Base-by-base conservation (phyloP, 2,329 filamentous ascomycete genomes). In the Alternaria rosae region DNA sequence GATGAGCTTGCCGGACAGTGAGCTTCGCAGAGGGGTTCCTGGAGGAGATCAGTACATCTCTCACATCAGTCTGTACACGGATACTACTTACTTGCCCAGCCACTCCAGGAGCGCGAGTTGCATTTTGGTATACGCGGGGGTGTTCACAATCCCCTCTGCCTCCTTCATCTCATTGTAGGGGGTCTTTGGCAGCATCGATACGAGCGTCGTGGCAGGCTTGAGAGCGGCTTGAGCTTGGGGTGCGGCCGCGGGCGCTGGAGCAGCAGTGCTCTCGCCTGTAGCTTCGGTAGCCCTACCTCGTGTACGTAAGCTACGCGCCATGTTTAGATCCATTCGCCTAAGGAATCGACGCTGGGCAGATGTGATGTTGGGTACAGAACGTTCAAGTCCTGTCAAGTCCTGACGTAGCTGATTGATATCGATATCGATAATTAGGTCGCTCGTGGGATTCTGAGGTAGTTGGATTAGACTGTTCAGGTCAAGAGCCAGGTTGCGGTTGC, bases 141-240 rank as follows among this genome's bases (percentile, higher is more conserved):
- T 60, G 28, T 54, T 57, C 8, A 63, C 51, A 3, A 62, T 66
- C 5, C 57, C 61, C 3, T 68, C 51, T 13, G 60, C 56, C 17
- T 66, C 59, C 9, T 68, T 51, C 13, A 12, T 44, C 25, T 75
- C 71, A 15, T 59, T 66, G 56, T 74, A 75, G 21, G 32, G 9
- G 6, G 59, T 68, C 26, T 42, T 41, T 21, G 61, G 57, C 6
- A 75, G 60, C 6, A 51, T 12, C 5, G 61, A 52, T 7, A 64
- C 47, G 10, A 70, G n/a, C 6, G 64, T 66, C 4, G 60, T 61
- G 25, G 59, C n/a, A 20, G 62, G 54, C 32, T 48, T 48, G 35
- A 38, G 35, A 38, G 35, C 35, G 35, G 35, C 17, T 17, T 38
- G 35, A n/a, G 35, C 23, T 26, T 47, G 2, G 32, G 23, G 32